Percentiles rank a stretch among this genome's conserved stretches.
phyloP scores from a whole-genome alignment of 176 grass and related monocot genomes.

The Puccinellia tenuiflora region DNA sequence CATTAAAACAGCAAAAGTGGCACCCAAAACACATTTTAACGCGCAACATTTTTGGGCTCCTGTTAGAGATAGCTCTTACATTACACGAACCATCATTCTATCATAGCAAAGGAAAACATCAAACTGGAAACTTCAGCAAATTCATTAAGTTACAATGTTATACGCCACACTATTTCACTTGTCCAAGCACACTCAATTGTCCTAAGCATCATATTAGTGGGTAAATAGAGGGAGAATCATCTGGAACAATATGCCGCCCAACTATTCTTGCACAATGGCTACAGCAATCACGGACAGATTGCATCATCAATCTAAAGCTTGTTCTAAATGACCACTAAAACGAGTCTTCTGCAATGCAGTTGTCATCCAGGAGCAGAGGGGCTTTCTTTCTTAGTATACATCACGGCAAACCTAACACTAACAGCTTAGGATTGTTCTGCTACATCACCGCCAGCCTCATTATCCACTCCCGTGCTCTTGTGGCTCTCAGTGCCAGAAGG shows the following conservation, averaged over 20 bases:
- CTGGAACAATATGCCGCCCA: neutral
- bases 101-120: neutral
- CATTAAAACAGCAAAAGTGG: too few species aligned
- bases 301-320: conserved; percentile 33
- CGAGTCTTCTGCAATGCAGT: neutral
- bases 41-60: too few species aligned
- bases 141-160: neutral
- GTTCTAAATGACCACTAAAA: conserved; percentile 32
- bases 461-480: conserved; percentile 45
- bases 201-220: neutral
- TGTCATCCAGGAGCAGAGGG: conserved; percentile 13
- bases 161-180: neutral
- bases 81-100: neutral
- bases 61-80: too few species aligned
- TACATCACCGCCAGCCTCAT: conserved; percentile 29
- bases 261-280: conserved; percentile 28
- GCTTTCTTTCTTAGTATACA: conserved; percentile 42
- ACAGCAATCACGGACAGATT: conserved; percentile 2
- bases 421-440: conserved; percentile 32
- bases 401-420: conserved; percentile 33
- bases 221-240: neutral
- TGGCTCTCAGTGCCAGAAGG: conserved; percentile 46
- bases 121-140: neutral
- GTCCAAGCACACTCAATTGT: neutral
- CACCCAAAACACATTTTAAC: too few species aligned